Base-by-base conservation (phyloP, 2,329 filamentous ascomycete species). In the Ophiostoma populinum region DNA sequence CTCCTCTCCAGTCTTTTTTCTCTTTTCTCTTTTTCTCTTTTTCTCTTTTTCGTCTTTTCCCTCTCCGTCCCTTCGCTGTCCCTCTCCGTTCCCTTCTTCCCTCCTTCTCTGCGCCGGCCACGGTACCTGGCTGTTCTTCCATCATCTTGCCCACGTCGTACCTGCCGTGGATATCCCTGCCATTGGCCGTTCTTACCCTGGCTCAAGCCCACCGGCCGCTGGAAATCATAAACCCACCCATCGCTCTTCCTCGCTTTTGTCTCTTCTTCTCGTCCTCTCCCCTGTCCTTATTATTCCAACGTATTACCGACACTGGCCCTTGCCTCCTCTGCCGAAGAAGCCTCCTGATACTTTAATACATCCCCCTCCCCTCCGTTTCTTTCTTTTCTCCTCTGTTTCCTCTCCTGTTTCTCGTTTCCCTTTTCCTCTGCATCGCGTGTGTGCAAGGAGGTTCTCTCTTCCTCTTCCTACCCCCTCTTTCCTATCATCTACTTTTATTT, bases 31-130 rank as follows among this genome's bases (percentile, higher is more conserved):
- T 46, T 47, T 48, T 49, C 52, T 49, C 48, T 48, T 47, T 51
- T 51, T 53, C 49, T 47, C 43, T 51, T 52, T 50, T 54, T 53
- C n/a, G n/a, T n/a, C n/a, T n/a, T 50, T 55, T 53, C 54, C 52
- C 49, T 45, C 44, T 49, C 49, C 51, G 47, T 48, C 45, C 45
- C 43, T 43, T 40, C 36, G 36, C 43, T 45, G 46, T 45, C 46
- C 45, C 43, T 46, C 46, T n/a, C 25, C 26, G 21, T 22, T 17
- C 35, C 17, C 24, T 35, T 21, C 34, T 22, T 16, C 19, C n/a
- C n/a, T 49, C 19, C 26, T 24, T 28, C n/a, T n/a, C n/a, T n/a
- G n/a, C n/a, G n/a, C n/a, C n/a, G n/a, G n/a, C n/a, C n/a, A n/a
- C n/a, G n/a, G n/a, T n/a, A n/a, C n/a, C n/a, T n/a, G n/a, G n/a